Conservation (phyloP, 2,329 filamentous ascomycete species). For the Aspergillus sp. region DNA sequence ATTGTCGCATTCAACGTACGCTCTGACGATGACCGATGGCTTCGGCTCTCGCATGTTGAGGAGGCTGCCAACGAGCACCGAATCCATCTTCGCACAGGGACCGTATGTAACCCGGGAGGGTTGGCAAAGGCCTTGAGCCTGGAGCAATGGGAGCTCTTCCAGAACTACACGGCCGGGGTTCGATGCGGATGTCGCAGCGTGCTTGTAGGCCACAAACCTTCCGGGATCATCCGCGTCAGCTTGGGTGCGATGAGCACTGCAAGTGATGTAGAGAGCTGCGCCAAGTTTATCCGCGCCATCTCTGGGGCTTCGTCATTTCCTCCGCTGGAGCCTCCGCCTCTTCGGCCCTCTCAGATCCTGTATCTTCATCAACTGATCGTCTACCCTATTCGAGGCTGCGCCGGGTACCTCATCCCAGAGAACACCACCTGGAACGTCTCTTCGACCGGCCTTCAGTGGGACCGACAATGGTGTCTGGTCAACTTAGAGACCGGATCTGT, state of each 20-base stretch:
- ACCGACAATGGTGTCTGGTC: constrained; percentile 7
- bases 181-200: constrained; percentile 13
- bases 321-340: background rate
- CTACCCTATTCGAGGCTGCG: constrained; percentile 5
- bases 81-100: constrained; percentile 16
- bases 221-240: constrained; percentile 12
- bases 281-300: constrained; percentile 3
- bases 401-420: constrained; percentile 1
- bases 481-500: background rate
- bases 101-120: constrained; percentile 15
- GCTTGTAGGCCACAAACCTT: constrained; percentile 7
- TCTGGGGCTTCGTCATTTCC: background rate
- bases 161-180: constrained; percentile 10
- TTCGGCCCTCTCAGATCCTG: background rate
- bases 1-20: constrained; percentile 12
- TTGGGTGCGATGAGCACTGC: constrained; percentile 15
- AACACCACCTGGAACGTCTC: background rate
- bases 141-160: constrained; percentile 9
- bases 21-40: constrained; percentile 1
- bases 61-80: constrained; percentile 9
- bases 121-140: constrained; percentile 9
- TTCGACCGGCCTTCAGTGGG: constrained; percentile 2
- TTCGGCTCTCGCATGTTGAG: constrained; percentile 11
- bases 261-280: constrained; percentile 8
- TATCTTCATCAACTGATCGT: background rate